phyloP scores from a whole-genome alignment of 352 stramenopile species.

The Globisporangium emineosum region DNA sequence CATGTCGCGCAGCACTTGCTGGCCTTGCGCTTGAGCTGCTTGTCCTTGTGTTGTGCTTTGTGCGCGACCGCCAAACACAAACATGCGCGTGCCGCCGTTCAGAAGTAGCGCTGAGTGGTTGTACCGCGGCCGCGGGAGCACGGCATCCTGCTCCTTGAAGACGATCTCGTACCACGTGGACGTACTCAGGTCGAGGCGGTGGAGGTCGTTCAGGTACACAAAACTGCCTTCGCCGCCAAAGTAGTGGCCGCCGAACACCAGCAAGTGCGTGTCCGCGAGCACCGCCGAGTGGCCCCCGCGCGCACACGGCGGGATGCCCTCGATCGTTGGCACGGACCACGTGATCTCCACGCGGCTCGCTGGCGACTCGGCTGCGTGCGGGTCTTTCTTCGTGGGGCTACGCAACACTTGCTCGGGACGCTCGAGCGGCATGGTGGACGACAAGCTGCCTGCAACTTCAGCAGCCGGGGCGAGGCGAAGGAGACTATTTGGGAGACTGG shows the following conservation, averaged over 20 bases:
- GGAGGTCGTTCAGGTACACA: slow-evolving; percentile 90
- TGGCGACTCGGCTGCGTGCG: slow-evolving; percentile 12
- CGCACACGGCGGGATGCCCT: slow-evolving; percentile 49
- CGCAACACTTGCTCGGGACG: slow-evolving; percentile 12
- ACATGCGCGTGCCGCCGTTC: slow-evolving; percentile 57
- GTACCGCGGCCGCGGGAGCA: slow-evolving; percentile 75
- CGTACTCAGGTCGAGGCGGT: slow-evolving; percentile 81
- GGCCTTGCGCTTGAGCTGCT: background rate
- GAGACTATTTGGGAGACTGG: background rate
- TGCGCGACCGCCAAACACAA: slow-evolving; percentile 72
- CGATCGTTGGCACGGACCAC: slow-evolving; percentile 56
- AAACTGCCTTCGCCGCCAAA: slow-evolving; percentile 84
- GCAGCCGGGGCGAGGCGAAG: background rate
- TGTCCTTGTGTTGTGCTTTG: slow-evolving; percentile 14
- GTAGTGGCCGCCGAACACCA: slow-evolving; percentile 89
- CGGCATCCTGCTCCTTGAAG: slow-evolving; percentile 37
- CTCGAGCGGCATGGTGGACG: slow-evolving; percentile 18
- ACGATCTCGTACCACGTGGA: slow-evolving; percentile 72
- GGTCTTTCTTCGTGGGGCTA: slow-evolving; percentile 14
- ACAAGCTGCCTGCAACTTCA: too few relatives aligned
- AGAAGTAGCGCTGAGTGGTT: slow-evolving; percentile 84
- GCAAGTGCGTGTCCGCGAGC: slow-evolving; percentile 73
- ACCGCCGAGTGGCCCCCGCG: slow-evolving; percentile 69
- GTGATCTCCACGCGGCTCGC: slow-evolving; percentile 50
- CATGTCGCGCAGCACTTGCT: slow-evolving; percentile 75